Percentiles rank a stretch among this genome's conserved stretches.
Conservation (phyloP, 2,329 filamentous ascomycete genomes). For the Colletotrichum lini region DNA sequence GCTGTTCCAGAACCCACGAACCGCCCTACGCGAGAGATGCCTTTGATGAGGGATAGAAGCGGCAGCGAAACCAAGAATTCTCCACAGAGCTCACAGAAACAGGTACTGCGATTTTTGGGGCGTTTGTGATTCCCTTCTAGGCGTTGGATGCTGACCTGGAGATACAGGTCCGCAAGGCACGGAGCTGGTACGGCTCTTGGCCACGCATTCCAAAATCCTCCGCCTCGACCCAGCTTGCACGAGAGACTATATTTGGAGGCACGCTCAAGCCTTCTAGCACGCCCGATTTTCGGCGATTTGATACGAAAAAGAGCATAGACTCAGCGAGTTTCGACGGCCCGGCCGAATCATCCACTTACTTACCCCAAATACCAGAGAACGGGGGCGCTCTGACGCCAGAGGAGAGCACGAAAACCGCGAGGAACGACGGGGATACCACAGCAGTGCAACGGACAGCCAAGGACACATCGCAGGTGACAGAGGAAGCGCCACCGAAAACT, state of each 20-base stretch:
- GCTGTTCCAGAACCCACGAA: conserved; percentile 41
- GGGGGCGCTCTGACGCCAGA: not conserved
- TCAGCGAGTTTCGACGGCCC: conserved; percentile 50
- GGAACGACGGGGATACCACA: not conserved
- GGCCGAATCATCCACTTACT: conserved; percentile 48
- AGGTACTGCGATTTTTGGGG: conserved; percentile 21
- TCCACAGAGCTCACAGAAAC: conserved; percentile 34
- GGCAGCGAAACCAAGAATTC: conserved; percentile 38
- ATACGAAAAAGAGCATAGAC: conserved; percentile 57
- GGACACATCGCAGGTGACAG: not conserved
- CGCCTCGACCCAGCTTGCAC: conserved; percentile 72
- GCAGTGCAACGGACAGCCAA: not conserved
- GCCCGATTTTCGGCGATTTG: conserved; percentile 67
- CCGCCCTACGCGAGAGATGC: conserved; percentile 29
- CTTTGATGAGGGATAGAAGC: conserved; percentile 38
- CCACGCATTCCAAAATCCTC: conserved; percentile 68
- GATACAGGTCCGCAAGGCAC: conserved; percentile 64
- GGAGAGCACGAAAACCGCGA: not conserved
- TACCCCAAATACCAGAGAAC: conserved; percentile 51
- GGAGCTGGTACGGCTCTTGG: conserved; percentile 77
- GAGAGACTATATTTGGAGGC: conserved; percentile 73
- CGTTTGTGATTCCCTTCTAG: not conserved
- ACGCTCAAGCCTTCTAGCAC: conserved; percentile 62
- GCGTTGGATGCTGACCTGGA: conserved; percentile 13
- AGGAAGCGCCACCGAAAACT: conserved; percentile 39